Evolutionary conservation across 1,284 basidiomycete genomes (phyloP).

Genomic region (Erythrobasidium hasegawianum): DNA sequence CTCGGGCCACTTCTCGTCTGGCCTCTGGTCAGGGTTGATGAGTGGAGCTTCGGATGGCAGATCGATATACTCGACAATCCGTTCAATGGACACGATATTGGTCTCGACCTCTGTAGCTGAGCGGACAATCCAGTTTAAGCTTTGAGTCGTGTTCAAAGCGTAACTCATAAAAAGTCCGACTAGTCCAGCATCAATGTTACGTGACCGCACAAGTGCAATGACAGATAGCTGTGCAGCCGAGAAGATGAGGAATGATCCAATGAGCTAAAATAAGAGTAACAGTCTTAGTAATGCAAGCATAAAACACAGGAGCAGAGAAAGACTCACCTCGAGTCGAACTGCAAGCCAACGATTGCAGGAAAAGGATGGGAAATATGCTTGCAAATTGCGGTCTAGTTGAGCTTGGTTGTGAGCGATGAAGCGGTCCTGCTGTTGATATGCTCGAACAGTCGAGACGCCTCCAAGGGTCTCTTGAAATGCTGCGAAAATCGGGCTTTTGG

Average conservation of each 20-base stretch:
- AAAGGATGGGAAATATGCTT: constrained; percentile 48
- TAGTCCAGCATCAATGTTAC: constrained; percentile 74
- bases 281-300: not conserved
- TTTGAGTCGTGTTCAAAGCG: constrained; percentile 61
- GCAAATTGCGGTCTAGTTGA: constrained; percentile 74
- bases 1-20: constrained; percentile 44
- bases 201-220: constrained; percentile 60
- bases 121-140: constrained; percentile 47
- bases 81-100: constrained; percentile 42
- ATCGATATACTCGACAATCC: constrained; percentile 31
- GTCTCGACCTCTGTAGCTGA: constrained; percentile 46
- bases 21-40: constrained; percentile 37
- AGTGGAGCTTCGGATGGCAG: constrained; percentile 32
- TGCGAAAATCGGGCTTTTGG: constrained; percentile 81
- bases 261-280: constrained; percentile 53
- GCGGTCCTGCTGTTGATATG: constrained; percentile 59
- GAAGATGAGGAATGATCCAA: constrained; percentile 77
- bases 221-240: constrained; percentile 68
- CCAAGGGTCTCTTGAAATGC: constrained; percentile 71
- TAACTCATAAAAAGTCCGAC: constrained; percentile 88
- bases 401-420: constrained; percentile 75
- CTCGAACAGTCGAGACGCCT: constrained; percentile 81
- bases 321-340: constrained; percentile 59
- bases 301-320: not conserved
- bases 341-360: constrained; percentile 61